Evolutionary conservation across 768 basidiomycete species (phyloP).

Genomic region (Tricholoma bakamatsutake): DNA sequence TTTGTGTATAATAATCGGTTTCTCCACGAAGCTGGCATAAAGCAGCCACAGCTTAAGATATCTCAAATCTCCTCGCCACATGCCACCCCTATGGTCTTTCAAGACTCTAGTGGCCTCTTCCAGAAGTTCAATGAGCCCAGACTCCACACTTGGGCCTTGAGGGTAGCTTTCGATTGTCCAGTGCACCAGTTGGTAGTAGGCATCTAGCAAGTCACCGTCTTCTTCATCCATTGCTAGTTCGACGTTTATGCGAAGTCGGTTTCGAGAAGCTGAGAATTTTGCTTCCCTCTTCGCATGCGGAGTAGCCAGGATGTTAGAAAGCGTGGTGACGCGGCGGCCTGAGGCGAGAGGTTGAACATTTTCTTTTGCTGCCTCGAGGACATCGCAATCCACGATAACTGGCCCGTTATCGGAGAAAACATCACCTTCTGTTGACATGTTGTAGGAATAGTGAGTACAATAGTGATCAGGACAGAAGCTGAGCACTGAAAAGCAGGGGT

Average conservation of each 20-base stretch:
- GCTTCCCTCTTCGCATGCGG: constrained; percentile 74
- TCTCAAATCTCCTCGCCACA: constrained; percentile 73
- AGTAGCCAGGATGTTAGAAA: constrained; percentile 68
- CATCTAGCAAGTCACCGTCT: constrained; percentile 79
- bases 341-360: constrained; percentile 80
- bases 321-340: constrained; percentile 73
- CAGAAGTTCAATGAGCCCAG: constrained; percentile 84
- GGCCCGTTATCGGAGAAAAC: constrained; percentile 37
- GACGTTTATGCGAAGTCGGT: constrained; percentile 65
- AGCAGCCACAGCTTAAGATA: constrained; percentile 94
- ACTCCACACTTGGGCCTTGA: constrained; percentile 83
- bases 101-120: constrained; percentile 89
- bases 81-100: constrained; percentile 66
- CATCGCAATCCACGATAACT: constrained; percentile 69
- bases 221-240: constrained; percentile 76
- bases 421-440: constrained; percentile 28
- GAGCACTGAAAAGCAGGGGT: no score
- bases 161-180: constrained; percentile 97
- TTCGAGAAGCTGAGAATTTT: constrained; percentile 59
- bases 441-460: not conserved
- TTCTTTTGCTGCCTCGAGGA: constrained; percentile 80
- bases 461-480: not conserved
- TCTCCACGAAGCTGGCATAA: constrained; percentile 90
- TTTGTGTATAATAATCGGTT: constrained; percentile 80
- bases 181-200: constrained; percentile 78